A percentile compares a stretch with the other conserved stretches of the same genome.
Conservation (phyloP, 1,284 basidiomycete species). For the Acaromyces ingoldii region DNA sequence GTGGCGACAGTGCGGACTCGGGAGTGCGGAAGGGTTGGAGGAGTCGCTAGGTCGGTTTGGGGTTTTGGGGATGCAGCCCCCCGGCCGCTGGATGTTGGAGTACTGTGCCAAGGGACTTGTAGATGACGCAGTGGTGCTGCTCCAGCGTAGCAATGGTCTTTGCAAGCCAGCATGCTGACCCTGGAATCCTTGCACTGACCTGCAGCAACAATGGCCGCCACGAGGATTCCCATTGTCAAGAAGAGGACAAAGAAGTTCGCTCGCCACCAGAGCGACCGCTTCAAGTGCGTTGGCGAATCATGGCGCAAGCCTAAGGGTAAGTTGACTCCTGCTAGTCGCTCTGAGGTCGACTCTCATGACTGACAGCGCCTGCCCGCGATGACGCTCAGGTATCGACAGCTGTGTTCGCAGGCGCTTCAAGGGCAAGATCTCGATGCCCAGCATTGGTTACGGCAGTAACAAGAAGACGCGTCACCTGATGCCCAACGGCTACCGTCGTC, state of each 20-base stretch:
- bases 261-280: slow-evolving; percentile 51
- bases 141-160: too few species aligned
- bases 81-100: too few species aligned
- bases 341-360: too few species aligned
- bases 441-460: slow-evolving; percentile 52
- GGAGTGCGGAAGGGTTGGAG: too few species aligned
- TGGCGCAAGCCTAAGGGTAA: slow-evolving; percentile 51
- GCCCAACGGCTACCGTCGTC: slow-evolving; percentile 51
- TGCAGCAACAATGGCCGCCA: slow-evolving; percentile 15
- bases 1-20: too few species aligned
- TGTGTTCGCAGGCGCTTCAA: slow-evolving; percentile 49
- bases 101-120: too few species aligned
- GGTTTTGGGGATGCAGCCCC: too few species aligned
- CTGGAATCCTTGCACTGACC: neutral
- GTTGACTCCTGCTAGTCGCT: too few species aligned
- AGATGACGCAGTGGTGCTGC: too few species aligned
- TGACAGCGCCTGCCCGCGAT: too few species aligned
- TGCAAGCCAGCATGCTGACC: too few species aligned
- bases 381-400: slow-evolving; percentile 51
- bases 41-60: too few species aligned
- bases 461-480: slow-evolving; percentile 52
- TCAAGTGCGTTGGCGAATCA: slow-evolving; percentile 45
- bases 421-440: slow-evolving; percentile 45
- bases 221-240: slow-evolving; percentile 51
- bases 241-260: slow-evolving; percentile 51